Evolutionary conservation across 768 basidiomycete genomes (phyloP).

Genomic region (Russula foetens): DNA sequence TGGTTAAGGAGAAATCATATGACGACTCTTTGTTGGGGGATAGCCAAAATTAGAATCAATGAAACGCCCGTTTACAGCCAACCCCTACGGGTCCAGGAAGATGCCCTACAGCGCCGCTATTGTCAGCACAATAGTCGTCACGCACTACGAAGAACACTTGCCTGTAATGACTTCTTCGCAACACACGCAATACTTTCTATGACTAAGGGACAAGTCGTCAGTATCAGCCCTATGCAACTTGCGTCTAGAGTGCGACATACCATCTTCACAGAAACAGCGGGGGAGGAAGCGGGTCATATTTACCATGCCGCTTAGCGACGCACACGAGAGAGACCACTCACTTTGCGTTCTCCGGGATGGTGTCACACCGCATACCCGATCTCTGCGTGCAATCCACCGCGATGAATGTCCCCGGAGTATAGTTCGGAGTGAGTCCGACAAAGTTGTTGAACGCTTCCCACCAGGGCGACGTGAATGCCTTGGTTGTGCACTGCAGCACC

Average conservation of each 20-base stretch:
- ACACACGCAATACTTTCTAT: constrained; percentile 16
- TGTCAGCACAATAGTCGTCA: not conserved
- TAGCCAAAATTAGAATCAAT: not conserved
- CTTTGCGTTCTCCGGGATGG: constrained; percentile 8
- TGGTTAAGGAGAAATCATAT: not conserved
- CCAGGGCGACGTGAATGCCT: constrained; percentile 13
- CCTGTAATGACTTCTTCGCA: constrained; percentile 11
- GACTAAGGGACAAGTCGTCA: not conserved
- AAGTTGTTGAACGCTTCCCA: constrained; percentile 10
- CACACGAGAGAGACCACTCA: not conserved
- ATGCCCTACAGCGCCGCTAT: not conserved
- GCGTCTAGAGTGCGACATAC: not conserved
- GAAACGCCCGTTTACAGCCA: constrained; percentile 11
- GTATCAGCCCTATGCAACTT: not conserved
- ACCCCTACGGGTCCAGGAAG: constrained; percentile 14
- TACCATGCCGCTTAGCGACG: not conserved
- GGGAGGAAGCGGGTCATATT: not conserved
- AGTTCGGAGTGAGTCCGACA: constrained; percentile 9
- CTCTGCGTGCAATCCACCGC: constrained; percentile 11
- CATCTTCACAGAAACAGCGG: not conserved
- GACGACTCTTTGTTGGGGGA: too few relatives aligned
- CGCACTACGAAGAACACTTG: not conserved
- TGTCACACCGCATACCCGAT: constrained; percentile 1
- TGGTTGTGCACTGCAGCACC: constrained; percentile 16
- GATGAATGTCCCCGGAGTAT: constrained; percentile 8